Evolutionary conservation across 257 asterid species (phyloP), one percentile per base, ranked within the genome.

Genomic region (Solanum pimpinellifolium): DNA sequence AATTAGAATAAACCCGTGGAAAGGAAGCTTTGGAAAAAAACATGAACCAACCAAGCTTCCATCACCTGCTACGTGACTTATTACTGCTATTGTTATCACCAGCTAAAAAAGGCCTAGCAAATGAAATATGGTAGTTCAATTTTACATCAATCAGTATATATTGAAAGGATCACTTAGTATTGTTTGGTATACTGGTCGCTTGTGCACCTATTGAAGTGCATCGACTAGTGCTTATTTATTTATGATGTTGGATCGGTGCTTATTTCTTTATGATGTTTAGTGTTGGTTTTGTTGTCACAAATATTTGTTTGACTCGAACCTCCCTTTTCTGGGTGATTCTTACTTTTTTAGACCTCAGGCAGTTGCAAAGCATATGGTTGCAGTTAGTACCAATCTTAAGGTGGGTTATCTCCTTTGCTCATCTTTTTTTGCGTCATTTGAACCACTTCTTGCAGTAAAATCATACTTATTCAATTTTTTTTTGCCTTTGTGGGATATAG

Each of bases 361-460:
- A n/a, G 99, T 97, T 74, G 93, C 99, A 23, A 97, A 96, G 93
- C 99, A 97, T 92, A 97, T 97, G 99, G 98, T 97, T 87, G 99
- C 99, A 89, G 98, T 97, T 90, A 97, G 99, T 92, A 97, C 99
- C 89, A 97, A 97, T 91, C 94, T 97, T 88, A 89, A 92, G 88
- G 99, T 97, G 88, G 86, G 49, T 86, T 72, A 60, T 90, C 88
- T 88, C 88, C 84, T 87, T 73, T 39, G 76, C 29, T 88, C 74
- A 82, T 75, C 84, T 60, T 65, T 76, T 72, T 72, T 77, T 42
- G 21, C 15, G 25, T 49, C 25, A 56, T 52, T 86, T 66, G 35
- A 35, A 80, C 90, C 69, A 18, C 86, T 88, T 88, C 65, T 76
- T 88, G 90, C 69, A 31, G 20, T 20, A 25, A 35, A 60, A 75